Base-by-base conservation (phyloP, 1,284 basidiomycete genomes). In the Spongiforma sp. region DNA sequence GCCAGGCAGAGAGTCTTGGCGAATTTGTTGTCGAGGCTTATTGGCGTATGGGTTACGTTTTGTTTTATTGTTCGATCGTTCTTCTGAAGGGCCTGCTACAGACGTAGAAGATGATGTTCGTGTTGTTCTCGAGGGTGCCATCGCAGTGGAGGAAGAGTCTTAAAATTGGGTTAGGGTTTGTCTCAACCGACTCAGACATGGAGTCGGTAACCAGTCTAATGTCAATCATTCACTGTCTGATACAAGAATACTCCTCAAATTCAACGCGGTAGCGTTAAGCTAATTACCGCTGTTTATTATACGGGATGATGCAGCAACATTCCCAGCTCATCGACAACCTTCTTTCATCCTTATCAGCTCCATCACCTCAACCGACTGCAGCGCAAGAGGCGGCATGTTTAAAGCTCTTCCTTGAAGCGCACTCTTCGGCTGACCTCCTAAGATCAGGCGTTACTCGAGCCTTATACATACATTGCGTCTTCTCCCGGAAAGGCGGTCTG, bases 401-500 rank as follows among this genome's bases (percentile, higher is more conserved):
- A 26, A 5, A 7, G 28, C 4, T 26, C 52, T 21, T 6, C 1
- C 28, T 32, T 50, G 24, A 21, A 24, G 28, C 3, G n/a, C 19
- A 19, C 6, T 12, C 33, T 34, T 43, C 10, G 37, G 33, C 43
- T 60, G 57, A 66, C 19, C 24, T 30, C 19, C 1, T 19, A 11
- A 4, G 11, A 19, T 14, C 33, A 77, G 73, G 86, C 87, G 8
- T 77, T 97, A 15, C 83, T 96, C 10, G 97, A 99, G 77, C 96
- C 97, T 1, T 99, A 90, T 77, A 88, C 86, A 2, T 98, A 98
- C 77, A 87, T 98, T 54, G 91, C 88, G n/a, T 86, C 91, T 2
- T 89, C 90, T 61, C 94, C 94, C 0, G 96, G 98, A 30, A 99
- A 99, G 78, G 96, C 98, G 67, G 91, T 99, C 65, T 89, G 97